Evolutionary conservation across 2,329 filamentous ascomycete genomes (phyloP).

Genomic region (Colletotrichum somersetense): DNA sequence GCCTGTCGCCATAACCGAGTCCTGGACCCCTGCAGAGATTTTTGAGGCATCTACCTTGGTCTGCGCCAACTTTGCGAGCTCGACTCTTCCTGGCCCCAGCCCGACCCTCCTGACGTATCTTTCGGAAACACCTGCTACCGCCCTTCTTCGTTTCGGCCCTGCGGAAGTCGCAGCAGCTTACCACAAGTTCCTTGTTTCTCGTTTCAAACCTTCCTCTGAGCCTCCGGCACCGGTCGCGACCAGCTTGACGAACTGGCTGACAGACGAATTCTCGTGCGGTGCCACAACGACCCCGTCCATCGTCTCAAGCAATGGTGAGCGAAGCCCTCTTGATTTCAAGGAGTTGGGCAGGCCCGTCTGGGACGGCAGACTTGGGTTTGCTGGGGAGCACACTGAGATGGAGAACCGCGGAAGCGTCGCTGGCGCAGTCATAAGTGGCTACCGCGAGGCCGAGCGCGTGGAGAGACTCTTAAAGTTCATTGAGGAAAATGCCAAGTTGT

Average conservation of each 20-base stretch:
- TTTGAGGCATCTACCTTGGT: slow-evolving; percentile 38
- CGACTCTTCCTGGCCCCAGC: slow-evolving; percentile 31
- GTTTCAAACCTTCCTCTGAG: slow-evolving; percentile 33
- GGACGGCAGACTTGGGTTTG: slow-evolving; percentile 36
- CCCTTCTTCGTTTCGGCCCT: slow-evolving; percentile 29
- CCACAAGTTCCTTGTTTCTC: slow-evolving; percentile 35
- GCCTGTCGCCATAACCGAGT: slow-evolving; percentile 30
- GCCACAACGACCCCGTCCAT: slow-evolving; percentile 39
- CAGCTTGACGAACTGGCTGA: slow-evolving; percentile 38
- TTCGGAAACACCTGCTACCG: slow-evolving; percentile 36
- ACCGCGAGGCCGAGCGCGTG: slow-evolving; percentile 38
- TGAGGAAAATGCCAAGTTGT: slow-evolving; percentile 34
- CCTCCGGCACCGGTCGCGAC: slow-evolving; percentile 30
- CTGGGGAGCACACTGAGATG: slow-evolving; percentile 41
- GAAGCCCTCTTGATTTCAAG: slow-evolving; percentile 39
- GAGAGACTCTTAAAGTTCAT: slow-evolving; percentile 32
- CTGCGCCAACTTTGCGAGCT: slow-evolving; percentile 35
- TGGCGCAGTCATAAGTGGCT: slow-evolving; percentile 36
- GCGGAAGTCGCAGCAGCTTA: slow-evolving; percentile 33
- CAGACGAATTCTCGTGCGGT: slow-evolving; percentile 37
- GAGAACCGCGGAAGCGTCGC: slow-evolving; percentile 39
- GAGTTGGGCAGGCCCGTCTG: slow-evolving; percentile 35
- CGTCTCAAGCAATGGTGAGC: slow-evolving; percentile 33
- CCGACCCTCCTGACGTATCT: slow-evolving; percentile 38
- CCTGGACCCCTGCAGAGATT: slow-evolving; percentile 26